Base-by-base conservation (phyloP, 2,329 filamentous ascomycete species). In the Stylonectria norvegica region DNA sequence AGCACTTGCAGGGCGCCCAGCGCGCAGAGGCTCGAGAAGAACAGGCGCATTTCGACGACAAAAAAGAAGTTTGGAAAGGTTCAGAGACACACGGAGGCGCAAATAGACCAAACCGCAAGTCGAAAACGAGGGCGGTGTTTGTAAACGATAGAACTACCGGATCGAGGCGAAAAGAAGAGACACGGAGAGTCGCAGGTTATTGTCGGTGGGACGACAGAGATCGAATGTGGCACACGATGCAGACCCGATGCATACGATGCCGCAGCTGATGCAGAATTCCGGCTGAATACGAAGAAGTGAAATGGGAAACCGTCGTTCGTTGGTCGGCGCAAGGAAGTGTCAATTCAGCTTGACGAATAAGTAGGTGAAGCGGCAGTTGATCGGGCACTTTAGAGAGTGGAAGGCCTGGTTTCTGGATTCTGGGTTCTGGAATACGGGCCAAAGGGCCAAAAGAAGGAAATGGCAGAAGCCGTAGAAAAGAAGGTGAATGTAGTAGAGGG, bases 11-110 rank as follows among this genome's bases (percentile, higher is more conserved):
- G 35, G 40, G 58, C 52, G 48, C 55, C 52, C 47, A 62, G 50
- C 40, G 56, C 61, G 44, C 57, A 43, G 15, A 64, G 22, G 32
- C 53, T 46, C 25, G 57, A 53, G 39, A 56, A 46, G 46, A 58
- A 49, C 31, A 59, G 48, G 38, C 51, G 60, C 52, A 62, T 61
- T 5, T 50, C 42, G 43, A 18, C 27, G 17, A 14, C n/a, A n/a
- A n/a, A n/a, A n/a, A n/a, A n/a, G n/a, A n/a, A n/a, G n/a, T n/a
- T n/a, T n/a, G n/a, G n/a, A n/a, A n/a, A n/a, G n/a, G n/a, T n/a
- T n/a, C n/a, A n/a, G n/a, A n/a, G n/a, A n/a, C n/a, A n/a, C n/a
- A n/a, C n/a, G n/a, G n/a, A n/a, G n/a, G n/a, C n/a, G n/a, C n/a
- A n/a, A n/a, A n/a, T n/a, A n/a, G n/a, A n/a, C n/a, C n/a, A n/a